Conservation (phyloP, 2,329 filamentous ascomycete genomes). For the Xylariaceae sp. region DNA sequence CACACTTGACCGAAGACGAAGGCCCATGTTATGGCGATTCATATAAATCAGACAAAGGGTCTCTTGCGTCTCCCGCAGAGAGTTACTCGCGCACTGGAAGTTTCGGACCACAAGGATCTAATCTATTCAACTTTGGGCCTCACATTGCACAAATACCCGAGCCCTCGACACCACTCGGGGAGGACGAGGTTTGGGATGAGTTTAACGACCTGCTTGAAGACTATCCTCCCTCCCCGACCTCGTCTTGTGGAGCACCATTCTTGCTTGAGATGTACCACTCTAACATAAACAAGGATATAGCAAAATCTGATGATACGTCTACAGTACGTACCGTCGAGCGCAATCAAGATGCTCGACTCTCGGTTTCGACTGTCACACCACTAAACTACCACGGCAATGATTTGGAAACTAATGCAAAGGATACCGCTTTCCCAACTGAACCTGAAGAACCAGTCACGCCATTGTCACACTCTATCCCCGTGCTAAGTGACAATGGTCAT, state of each 20-base stretch:
- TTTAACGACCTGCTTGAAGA: constrained; percentile 85
- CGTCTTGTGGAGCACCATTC: constrained; percentile 53
- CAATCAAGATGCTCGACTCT: constrained; percentile 29
- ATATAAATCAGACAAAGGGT: constrained; percentile 46
- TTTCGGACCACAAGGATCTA: constrained; percentile 63
- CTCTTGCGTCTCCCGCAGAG: constrained; percentile 66
- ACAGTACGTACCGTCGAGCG: constrained; percentile 35
- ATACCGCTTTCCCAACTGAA: constrained; percentile 41
- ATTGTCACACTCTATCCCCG: constrained; percentile 40
- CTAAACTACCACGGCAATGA: constrained; percentile 50
- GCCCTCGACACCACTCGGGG: constrained; percentile 56
- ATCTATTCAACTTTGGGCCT: constrained; percentile 52
- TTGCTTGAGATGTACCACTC: constrained; percentile 47
- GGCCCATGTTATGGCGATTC: too few species aligned
- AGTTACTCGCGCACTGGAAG: constrained; percentile 59
- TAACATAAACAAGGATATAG: constrained; percentile 33
- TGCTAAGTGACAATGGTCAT: constrained; percentile 38
- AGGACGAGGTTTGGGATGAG: constrained; percentile 92
- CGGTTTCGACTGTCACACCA: constrained; percentile 35
- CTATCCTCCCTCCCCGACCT: constrained; percentile 47
- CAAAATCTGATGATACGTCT: constrained; percentile 43
- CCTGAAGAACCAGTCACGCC: constrained; percentile 40
- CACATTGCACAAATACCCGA: constrained; percentile 63
- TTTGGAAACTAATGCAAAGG: constrained; percentile 46
- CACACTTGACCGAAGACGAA: too few species aligned